Conservation (phyloP, 75 land plant genomes). For the Larix kaempferi region DNA sequence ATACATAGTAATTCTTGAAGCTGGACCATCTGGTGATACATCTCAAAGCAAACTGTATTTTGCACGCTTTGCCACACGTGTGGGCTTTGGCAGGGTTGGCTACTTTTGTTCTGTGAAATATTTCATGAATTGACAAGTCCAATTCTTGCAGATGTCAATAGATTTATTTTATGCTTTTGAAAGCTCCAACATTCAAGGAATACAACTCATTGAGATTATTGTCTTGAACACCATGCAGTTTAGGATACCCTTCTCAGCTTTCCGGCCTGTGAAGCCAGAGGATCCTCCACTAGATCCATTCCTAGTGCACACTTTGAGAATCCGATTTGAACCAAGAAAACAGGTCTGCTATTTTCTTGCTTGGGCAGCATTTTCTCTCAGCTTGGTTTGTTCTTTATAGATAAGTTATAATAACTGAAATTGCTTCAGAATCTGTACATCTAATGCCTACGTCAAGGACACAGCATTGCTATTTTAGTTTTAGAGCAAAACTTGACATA, state of each 20-base stretch:
- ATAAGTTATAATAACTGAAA: background rate
- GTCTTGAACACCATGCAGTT: constrained; percentile 41
- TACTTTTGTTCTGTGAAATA: constrained; percentile 6
- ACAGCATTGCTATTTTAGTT: background rate
- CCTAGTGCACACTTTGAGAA: constrained; percentile 83
- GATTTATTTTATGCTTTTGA: background rate
- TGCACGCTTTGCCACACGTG: constrained; percentile 74
- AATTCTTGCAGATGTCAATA: background rate
- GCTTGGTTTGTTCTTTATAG: background rate
- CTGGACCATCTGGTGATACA: constrained; percentile 67
- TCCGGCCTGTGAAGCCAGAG: constrained; percentile 86
- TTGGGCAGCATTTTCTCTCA: background rate
- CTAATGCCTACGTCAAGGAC: background rate
- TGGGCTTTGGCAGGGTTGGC: constrained; percentile 93
- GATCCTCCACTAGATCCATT: constrained; percentile 94
- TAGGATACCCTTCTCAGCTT: constrained; percentile 82
- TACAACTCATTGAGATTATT: background rate
- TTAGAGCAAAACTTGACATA: constrained; percentile 1
- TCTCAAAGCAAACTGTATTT: constrained; percentile 73
- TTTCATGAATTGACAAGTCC: too few species aligned
- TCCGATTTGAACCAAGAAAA: constrained; percentile 92
- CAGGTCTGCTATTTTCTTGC: constrained; percentile 42
- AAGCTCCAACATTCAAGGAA: background rate
- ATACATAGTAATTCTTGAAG: constrained; percentile 75
- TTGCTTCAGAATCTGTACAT: background rate